A percentile compares a stretch with the other conserved stretches of the same genome.
phyloP scores from a whole-genome alignment of 2,329 filamentous ascomycete species.

The Penicillium sclerotigenum region DNA sequence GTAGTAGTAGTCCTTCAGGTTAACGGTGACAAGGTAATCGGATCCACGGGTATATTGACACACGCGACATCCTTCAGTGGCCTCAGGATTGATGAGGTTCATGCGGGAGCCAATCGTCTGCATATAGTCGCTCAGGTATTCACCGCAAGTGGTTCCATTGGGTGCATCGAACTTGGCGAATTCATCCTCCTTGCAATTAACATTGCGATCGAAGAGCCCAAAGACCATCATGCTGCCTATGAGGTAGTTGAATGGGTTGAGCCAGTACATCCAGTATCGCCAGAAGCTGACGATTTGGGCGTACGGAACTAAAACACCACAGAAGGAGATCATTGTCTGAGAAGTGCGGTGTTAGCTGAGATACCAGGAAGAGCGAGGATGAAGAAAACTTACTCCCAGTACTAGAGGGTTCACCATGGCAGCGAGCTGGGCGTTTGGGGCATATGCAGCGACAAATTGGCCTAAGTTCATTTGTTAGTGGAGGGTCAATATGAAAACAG shows the following conservation, averaged over 20 bases:
- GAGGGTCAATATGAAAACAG: neutral
- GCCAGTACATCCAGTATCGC: slow-evolving; percentile 34
- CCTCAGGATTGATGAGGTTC: slow-evolving; percentile 60
- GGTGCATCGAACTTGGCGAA: slow-evolving; percentile 33
- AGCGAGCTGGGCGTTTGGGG: slow-evolving; percentile 63
- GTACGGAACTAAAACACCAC: slow-evolving; percentile 32
- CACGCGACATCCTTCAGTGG: slow-evolving; percentile 54
- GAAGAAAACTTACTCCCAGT: slow-evolving; percentile 42
- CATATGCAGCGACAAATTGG: slow-evolving; percentile 75
- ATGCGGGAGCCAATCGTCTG: slow-evolving; percentile 44
- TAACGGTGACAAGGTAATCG: slow-evolving; percentile 59
- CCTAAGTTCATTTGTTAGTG: slow-evolving; percentile 26
- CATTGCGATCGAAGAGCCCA: slow-evolving; percentile 22
- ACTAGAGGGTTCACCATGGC: slow-evolving; percentile 73
- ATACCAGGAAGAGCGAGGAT: neutral
- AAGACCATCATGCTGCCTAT: slow-evolving; percentile 31
- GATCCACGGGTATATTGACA: slow-evolving; percentile 58
- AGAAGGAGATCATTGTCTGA: slow-evolving; percentile 30
- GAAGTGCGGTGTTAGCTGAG: neutral
- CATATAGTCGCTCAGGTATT: slow-evolving; percentile 57
- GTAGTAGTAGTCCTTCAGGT: slow-evolving; percentile 59
- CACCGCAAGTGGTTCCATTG: slow-evolving; percentile 51
- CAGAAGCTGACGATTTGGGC: slow-evolving; percentile 31
- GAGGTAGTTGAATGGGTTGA: slow-evolving; percentile 34
- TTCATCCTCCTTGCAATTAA: slow-evolving; percentile 26